Base-by-base conservation (phyloP, 1,284 basidiomycete species). In the Sporisorium iseilematis-ciliati region DNA sequence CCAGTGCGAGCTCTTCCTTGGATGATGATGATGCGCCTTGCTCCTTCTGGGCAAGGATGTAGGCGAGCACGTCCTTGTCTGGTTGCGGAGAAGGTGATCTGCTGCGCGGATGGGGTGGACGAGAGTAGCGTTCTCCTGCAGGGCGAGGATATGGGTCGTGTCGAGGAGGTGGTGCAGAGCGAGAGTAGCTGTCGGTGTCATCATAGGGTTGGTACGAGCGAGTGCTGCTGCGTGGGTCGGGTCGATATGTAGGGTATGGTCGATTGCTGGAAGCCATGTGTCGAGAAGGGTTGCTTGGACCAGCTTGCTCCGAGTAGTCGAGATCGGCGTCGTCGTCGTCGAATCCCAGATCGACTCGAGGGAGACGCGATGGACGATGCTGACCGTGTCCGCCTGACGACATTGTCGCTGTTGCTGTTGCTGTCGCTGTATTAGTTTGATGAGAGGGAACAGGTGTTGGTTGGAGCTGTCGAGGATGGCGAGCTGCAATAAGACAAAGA, bases 31-130 rank as follows among this genome's bases (percentile, higher is more conserved):
- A 25, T 6, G 43, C 12, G 21, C 52, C 25, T 18, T 60, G 52
- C 23, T 63, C n/a, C 48, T 49, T 57, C 31, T 71, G 73, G 0
- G 67, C 45, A 25, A 57, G 60, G 53, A 75, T 58, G 62, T 67
- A 75, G 46, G 68, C 73, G 33, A 71, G 65, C 16, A 75, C 60
- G 23, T 67, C 67, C 41, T 55, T 25, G 57, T 75, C 73, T 23
- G 68, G 64, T 46, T 67, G 60, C 7, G 73, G 73, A 1, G 73
- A 75, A 0, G 65, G 25, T 1, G 62, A 25, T 42, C 41, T 43
- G 20, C 50, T 45, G 41, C 25, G 56, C 16, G 38, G 55, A 31
- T 6, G 29, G 45, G 50, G 46, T 10, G 33, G 21, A 35, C 18
- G 49, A 35, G 58, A 29, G 46, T 29, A 7, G 26, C n/a, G 46